phyloP scores from a whole-genome alignment of 106 monocot species.

The Dactylorhiza incarnata region DNA sequence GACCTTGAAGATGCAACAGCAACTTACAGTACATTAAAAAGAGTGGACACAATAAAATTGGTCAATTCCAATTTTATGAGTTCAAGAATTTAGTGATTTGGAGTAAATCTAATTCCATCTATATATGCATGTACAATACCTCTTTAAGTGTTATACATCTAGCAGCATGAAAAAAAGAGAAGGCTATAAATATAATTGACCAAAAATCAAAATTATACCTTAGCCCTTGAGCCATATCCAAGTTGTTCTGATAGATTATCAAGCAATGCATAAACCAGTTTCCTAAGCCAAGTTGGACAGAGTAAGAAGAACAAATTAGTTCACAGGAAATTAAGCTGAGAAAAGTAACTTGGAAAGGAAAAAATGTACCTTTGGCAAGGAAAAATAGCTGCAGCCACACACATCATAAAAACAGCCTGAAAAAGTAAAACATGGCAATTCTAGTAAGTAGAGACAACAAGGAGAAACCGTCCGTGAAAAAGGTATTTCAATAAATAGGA shows the following conservation, averaged over 20 bases:
- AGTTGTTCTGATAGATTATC: conserved; percentile 61
- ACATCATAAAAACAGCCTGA: conserved; percentile 86
- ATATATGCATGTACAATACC: no score
- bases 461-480: neutral
- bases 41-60: no score
- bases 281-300: conserved; percentile 32
- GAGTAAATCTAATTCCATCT: no score
- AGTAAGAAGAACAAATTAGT: neutral
- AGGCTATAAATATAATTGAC: no score
- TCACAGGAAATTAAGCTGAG: neutral
- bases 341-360: neutral
- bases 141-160: no score
- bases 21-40: no score
- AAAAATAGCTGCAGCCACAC: conserved; percentile 56
- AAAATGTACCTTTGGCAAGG: conserved; percentile 52
- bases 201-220: conserved; percentile 27
- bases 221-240: conserved; percentile 48
- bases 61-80: no score
- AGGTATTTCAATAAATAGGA: conserved; percentile 1
- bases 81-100: no score
- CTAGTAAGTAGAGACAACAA: neutral
- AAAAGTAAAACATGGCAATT: neutral
- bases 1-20: no score
- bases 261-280: conserved; percentile 51
- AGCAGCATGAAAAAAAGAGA: no score